Conservation (phyloP, 257 asterid genomes). For the Nicotiana noctiflora region DNA sequence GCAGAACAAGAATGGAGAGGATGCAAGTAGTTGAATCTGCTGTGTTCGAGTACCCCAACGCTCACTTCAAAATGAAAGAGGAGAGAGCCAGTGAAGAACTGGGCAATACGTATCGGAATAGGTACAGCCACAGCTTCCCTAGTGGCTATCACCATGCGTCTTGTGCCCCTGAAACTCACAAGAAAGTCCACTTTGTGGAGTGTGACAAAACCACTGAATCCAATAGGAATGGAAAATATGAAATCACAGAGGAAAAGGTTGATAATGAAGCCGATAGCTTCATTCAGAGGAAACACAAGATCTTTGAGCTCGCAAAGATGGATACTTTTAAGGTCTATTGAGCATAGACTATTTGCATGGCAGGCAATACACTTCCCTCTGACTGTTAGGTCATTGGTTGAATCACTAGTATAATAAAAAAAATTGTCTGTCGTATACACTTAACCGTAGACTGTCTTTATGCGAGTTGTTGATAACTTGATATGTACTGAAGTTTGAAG, state of each 20-base stretch:
- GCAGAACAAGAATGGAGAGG: not conserved
- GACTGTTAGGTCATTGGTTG: not conserved
- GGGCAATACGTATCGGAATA: not conserved
- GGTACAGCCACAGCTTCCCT: not conserved
- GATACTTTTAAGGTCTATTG: conserved; percentile 5
- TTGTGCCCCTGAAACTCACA: not conserved
- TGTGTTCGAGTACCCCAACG: not conserved
- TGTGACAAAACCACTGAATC: not conserved
- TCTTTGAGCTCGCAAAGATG: conserved; percentile 11
- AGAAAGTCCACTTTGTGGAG: conserved; percentile 11
- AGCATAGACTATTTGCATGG: not conserved
- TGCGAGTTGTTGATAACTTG: not conserved
- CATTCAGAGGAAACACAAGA: conserved; percentile 14
- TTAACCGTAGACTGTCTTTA: not conserved
- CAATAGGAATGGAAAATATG: not conserved
- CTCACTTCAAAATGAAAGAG: not conserved
- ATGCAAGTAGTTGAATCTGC: not conserved
- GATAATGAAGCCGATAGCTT: conserved; percentile 9
- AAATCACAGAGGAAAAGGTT: not conserved
- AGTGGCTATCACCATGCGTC: not conserved
- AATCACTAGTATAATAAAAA: conserved; percentile 1
- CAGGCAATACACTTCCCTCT: not conserved
- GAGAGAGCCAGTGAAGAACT: not conserved
- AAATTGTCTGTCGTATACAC: not conserved
- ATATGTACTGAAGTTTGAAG: not conserved